Evolutionary conservation across 2,329 filamentous ascomycete species (phyloP), one percentile per base, ranked within the genome.

Genomic region (Diaporthe longicolla): DNA sequence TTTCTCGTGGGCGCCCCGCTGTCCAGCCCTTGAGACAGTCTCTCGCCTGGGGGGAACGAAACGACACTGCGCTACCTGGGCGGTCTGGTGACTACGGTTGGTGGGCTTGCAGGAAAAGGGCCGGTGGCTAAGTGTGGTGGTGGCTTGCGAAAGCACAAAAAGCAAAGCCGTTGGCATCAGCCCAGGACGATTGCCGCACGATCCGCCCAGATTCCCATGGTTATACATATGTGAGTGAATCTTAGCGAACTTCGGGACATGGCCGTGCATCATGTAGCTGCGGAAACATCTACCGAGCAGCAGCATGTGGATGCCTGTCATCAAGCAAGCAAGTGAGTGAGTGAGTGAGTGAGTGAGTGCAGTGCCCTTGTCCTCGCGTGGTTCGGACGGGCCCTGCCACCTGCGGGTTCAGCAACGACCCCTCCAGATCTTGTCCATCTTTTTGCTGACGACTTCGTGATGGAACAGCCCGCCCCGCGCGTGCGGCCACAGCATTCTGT

Each of bases 141-240:
- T 66, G 63, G 63, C 63, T 66, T 66, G 63, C 63, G 63, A 66
- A 66, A 19, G 37, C 37, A 40, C 63, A 66, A 66, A 66, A 66
- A 66, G 45, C 45, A 52, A 66, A 52, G 45, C 63, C 63, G 48
- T 52, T 48, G 29, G 21, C 26, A 52, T 32, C 63, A 48, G 45
- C 32, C 63, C 45, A 66, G 63, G 32, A 66, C 63, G 63, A 66
- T 50, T 66, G 45, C 63, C 45, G 63, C 63, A 66, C 63, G 63
- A 66, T 66, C 63, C 29, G 63, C 63, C 45, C 26, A 52, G 63
- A 66, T 52, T 26, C 29, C 13, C 29, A 66, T 26, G 45, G 32
- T 52, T 66, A 66, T 66, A 52, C 63, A 66, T 52, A 52, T 66
- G 63, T 37, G 63, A 24, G 63, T 19, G 63, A 37, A 66, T 66